phyloP scores from a whole-genome alignment of 1,139 yeast species.

The Suhomyces coccinellae region DNA sequence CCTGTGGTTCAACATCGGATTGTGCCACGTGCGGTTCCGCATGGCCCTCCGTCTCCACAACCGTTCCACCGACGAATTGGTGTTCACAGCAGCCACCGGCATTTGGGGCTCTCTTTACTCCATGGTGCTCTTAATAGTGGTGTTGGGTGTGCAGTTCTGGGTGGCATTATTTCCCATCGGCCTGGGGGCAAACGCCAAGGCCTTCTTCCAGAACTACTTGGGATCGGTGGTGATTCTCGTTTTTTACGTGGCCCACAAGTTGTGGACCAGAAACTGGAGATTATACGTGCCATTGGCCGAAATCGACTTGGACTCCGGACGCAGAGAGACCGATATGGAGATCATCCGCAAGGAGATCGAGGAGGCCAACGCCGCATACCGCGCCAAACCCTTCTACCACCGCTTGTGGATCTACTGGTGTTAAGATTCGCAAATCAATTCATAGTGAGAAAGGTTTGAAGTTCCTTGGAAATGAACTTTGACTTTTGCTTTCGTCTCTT shows the following conservation, averaged over 20 bases:
- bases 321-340: constrained; percentile 32
- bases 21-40: constrained; percentile 42
- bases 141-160: constrained; percentile 40
- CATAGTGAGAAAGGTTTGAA: constrained; percentile 4
- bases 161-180: constrained; percentile 39
- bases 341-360: constrained; percentile 25
- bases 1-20: constrained; percentile 44
- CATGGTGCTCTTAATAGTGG: constrained; percentile 31
- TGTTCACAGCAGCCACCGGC: constrained; percentile 32
- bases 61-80: constrained; percentile 30
- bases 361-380: constrained; percentile 18
- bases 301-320: constrained; percentile 38
- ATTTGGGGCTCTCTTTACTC: constrained; percentile 38
- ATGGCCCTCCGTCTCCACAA: constrained; percentile 34
- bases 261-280: constrained; percentile 36
- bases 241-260: constrained; percentile 37
- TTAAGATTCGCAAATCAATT: constrained; percentile 5
- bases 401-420: constrained; percentile 22
- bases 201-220: constrained; percentile 40
- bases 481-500: constrained; percentile 14
- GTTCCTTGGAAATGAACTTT: constrained; percentile 11
- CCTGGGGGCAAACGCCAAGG: constrained; percentile 28
- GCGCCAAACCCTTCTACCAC: constrained; percentile 18
- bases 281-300: constrained; percentile 26
- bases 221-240: constrained; percentile 35